Percentiles rank a stretch among this genome's conserved stretches.
Evolutionary conservation across 2,329 filamentous ascomycete species (phyloP).

Genomic region (Curvularia hawaiiensis): DNA sequence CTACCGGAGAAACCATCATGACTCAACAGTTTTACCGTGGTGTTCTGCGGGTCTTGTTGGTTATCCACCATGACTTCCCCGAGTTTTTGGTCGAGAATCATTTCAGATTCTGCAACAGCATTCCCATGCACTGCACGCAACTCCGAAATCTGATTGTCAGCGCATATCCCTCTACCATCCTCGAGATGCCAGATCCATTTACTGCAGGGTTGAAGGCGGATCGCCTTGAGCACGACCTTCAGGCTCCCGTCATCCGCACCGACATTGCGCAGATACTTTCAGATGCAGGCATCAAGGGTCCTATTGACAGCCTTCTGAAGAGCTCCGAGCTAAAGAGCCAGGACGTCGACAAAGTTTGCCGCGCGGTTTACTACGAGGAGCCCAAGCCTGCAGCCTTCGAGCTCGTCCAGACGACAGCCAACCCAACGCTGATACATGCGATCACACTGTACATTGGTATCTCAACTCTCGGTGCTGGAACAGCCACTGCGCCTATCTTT

Average conservation of each 20-base stretch:
- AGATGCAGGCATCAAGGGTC: slow-evolving; percentile 58
- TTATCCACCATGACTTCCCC: slow-evolving; percentile 92
- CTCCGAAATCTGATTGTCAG: slow-evolving; percentile 87
- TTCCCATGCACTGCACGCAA: slow-evolving; percentile 84
- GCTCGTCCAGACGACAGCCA: slow-evolving; percentile 69
- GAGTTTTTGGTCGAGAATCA: slow-evolving; percentile 92
- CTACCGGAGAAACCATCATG: slow-evolving; percentile 68
- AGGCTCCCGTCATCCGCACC: slow-evolving; percentile 67
- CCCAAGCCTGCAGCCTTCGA: slow-evolving; percentile 68
- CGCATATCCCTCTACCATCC: slow-evolving; percentile 72
- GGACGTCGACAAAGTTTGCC: slow-evolving; percentile 75
- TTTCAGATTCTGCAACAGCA: slow-evolving; percentile 76
- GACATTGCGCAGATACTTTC: slow-evolving; percentile 62
- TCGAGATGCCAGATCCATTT: slow-evolving; percentile 75
- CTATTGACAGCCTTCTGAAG: slow-evolving; percentile 58
- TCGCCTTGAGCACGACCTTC: slow-evolving; percentile 73
- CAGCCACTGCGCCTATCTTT: slow-evolving; percentile 67
- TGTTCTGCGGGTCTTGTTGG: slow-evolving; percentile 78
- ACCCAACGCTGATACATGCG: slow-evolving; percentile 75
- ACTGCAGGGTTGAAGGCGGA: slow-evolving; percentile 77
- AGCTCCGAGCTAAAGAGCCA: slow-evolving; percentile 68
- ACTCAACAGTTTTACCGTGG: slow-evolving; percentile 86
- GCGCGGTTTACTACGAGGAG: slow-evolving; percentile 68
- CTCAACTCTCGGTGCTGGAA: slow-evolving; percentile 67
- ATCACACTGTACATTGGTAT: slow-evolving; percentile 83